These are phyloP conservation scores for Penicillium egyptiacum DNA, from an alignment of 495 filamentous ascomycete genomes.

Conservation along the genomic window DNA sequence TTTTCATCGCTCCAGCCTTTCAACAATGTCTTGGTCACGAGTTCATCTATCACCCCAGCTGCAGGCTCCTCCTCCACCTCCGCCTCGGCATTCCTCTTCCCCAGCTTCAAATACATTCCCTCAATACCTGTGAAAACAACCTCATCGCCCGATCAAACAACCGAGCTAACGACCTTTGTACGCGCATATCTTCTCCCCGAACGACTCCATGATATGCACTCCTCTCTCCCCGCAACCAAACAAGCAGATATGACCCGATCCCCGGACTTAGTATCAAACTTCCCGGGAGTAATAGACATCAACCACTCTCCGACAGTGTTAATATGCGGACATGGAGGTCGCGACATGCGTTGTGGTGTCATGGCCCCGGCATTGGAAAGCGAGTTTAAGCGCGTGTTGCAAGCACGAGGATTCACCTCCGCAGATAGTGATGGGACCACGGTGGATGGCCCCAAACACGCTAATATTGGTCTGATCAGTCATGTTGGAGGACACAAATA, in stretches of 20 bases:
- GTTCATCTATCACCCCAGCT: slow-evolving; percentile 62
- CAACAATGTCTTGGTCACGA: slow-evolving; percentile 73
- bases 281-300: slow-evolving; percentile 53
- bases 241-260: slow-evolving; percentile 31
- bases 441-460: slow-evolving; percentile 37
- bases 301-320: slow-evolving; percentile 66
- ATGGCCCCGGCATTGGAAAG: slow-evolving; percentile 68
- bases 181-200: slow-evolving; percentile 52
- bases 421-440: slow-evolving; percentile 13
- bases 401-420: slow-evolving; percentile 32
- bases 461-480: slow-evolving; percentile 72
- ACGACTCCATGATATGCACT: slow-evolving; percentile 58
- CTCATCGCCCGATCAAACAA: slow-evolving; percentile 8
- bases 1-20: slow-evolving; percentile 58
- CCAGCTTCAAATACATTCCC: slow-evolving; percentile 75
- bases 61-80: slow-evolving; percentile 35
- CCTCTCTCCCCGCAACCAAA: slow-evolving; percentile 43
- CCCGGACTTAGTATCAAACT: slow-evolving; percentile 34
- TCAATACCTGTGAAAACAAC: slow-evolving; percentile 51
- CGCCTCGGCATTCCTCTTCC: slow-evolving; percentile 70
- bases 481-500: slow-evolving; percentile 93
- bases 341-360: slow-evolving; percentile 78
- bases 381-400: slow-evolving; percentile 62
- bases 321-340: slow-evolving; percentile 79
- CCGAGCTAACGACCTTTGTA: slow-evolving; percentile 38